Conservation (phyloP, 495 filamentous ascomycete species). For the Aspergillus hancockii region DNA sequence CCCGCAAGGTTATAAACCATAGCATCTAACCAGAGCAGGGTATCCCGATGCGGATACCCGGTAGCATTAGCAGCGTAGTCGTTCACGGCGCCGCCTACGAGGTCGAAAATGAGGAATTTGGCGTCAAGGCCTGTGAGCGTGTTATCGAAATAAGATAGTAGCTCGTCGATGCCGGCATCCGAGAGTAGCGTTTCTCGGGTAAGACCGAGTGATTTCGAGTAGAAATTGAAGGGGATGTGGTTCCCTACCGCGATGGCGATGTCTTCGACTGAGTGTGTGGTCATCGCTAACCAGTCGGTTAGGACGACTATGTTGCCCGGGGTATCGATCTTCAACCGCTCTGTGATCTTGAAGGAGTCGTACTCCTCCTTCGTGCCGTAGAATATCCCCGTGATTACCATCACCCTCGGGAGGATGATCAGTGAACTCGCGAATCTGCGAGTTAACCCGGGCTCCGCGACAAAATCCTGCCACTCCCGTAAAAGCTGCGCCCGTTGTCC, state of each 20-base stretch:
- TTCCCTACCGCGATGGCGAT: constrained; percentile 26
- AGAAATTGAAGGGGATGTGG: constrained; percentile 43
- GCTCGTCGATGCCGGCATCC: constrained; percentile 33
- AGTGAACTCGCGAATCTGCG: constrained; percentile 51
- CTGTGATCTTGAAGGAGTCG: constrained; percentile 31
- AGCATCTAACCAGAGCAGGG: constrained; percentile 46
- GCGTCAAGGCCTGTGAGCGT: constrained; percentile 44
- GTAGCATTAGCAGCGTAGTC: constrained; percentile 41
- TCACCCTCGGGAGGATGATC: constrained; percentile 27
- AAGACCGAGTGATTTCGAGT: constrained; percentile 53
- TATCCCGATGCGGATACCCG: constrained; percentile 46
- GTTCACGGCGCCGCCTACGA: constrained; percentile 45
- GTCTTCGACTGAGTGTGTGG: constrained; percentile 51
- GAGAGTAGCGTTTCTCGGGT: constrained; percentile 42
- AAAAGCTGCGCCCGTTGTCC: constrained; percentile 32
- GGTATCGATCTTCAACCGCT: constrained; percentile 31
- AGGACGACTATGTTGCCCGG: constrained; percentile 39
- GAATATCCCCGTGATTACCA: constrained; percentile 40
- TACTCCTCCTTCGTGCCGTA: constrained; percentile 45
- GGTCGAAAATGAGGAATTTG: constrained; percentile 46
- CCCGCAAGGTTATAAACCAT: constrained; percentile 45
- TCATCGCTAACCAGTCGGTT: constrained; percentile 57
- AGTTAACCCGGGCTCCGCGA: constrained; percentile 46
- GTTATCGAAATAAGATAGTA: constrained; percentile 47
- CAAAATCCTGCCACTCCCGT: constrained; percentile 39